These are phyloP conservation scores for Apostasia shenzhenica DNA, from an alignment of 106 monocot species.

Conservation along the genomic window DNA sequence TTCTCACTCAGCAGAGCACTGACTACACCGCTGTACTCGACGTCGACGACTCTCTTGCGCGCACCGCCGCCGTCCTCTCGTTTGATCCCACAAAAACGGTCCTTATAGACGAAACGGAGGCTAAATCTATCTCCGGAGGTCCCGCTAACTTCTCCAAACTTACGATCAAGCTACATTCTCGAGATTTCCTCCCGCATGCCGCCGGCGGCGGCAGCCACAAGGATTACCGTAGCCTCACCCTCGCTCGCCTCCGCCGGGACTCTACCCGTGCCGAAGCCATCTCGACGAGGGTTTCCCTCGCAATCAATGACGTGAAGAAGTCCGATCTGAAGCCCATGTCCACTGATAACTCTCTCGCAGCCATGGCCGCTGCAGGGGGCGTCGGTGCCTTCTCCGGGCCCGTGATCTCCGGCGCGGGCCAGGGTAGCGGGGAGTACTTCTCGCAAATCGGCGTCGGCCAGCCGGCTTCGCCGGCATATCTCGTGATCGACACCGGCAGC, in stretches of 20 bases:
- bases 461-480: constrained; percentile 37
- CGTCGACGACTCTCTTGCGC: constrained; percentile 27
- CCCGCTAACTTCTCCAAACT: not conserved
- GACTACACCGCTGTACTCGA: constrained; percentile 22
- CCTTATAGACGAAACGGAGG: constrained; percentile 10
- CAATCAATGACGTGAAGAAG: constrained; percentile 12
- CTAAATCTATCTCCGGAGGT: not conserved
- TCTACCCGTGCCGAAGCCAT: constrained; percentile 27
- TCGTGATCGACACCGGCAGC: constrained; percentile 73
- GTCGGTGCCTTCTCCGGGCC: constrained; percentile 25
- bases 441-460: constrained; percentile 41
- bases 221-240: constrained; percentile 54
- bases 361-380: not conserved
- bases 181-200: not conserved
- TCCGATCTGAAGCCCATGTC: constrained; percentile 44
- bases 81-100: constrained; percentile 13
- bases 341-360: not conserved
- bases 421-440: constrained; percentile 85
- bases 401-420: constrained; percentile 51
- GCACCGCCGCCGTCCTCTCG: constrained; percentile 14
- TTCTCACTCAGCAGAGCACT: not conserved
- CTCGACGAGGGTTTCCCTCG: constrained; percentile 25
- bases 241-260: constrained; percentile 51
- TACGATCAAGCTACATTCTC: not conserved
- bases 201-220: constrained; percentile 12